Conservation (phyloP, 352 stramenopile species). For the Peronosclerospora sorghi region DNA sequence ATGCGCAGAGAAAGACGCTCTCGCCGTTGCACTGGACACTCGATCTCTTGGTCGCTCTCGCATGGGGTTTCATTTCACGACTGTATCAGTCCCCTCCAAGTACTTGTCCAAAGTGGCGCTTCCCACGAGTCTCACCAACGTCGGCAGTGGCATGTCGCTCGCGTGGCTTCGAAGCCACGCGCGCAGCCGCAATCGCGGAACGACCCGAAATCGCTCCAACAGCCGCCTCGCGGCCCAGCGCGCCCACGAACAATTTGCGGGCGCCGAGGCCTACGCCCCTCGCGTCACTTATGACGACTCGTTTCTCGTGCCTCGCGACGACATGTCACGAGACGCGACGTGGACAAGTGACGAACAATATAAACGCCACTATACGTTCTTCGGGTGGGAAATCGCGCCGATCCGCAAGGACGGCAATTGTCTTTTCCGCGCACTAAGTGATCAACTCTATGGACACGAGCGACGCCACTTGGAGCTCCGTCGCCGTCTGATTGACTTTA, state of each 20-base stretch:
- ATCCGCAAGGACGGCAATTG: conserved; percentile 46
- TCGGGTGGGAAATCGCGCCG: conserved; percentile 24
- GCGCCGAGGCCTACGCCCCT: conserved; percentile 11
- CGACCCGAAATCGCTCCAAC: conserved; percentile 10
- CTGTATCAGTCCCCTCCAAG: too few species aligned
- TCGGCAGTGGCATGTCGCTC: conserved; percentile 19
- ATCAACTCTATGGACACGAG: conserved; percentile 46
- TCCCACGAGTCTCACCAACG: neutral
- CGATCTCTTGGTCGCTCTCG: too few species aligned
- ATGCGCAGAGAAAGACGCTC: too few species aligned
- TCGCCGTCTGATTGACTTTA: conserved; percentile 41
- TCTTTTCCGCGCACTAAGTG: conserved; percentile 48
- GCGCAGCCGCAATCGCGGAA: conserved; percentile 17
- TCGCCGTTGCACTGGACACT: too few species aligned
- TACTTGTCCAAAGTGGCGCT: too few species aligned
- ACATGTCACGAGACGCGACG: conserved; percentile 19
- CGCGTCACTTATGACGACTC: conserved; percentile 23
- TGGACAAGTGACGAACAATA: conserved; percentile 39
- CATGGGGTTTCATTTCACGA: too few species aligned
- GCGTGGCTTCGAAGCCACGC: conserved; percentile 23
- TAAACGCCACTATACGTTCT: conserved; percentile 26
- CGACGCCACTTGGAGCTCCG: conserved; percentile 34
- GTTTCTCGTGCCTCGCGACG: conserved; percentile 19
- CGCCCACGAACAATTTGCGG: conserved; percentile 17
- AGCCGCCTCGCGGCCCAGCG: conserved; percentile 14